phyloP scores from a whole-genome alignment of 768 basidiomycete species.

The Calocera viscosa region DNA sequence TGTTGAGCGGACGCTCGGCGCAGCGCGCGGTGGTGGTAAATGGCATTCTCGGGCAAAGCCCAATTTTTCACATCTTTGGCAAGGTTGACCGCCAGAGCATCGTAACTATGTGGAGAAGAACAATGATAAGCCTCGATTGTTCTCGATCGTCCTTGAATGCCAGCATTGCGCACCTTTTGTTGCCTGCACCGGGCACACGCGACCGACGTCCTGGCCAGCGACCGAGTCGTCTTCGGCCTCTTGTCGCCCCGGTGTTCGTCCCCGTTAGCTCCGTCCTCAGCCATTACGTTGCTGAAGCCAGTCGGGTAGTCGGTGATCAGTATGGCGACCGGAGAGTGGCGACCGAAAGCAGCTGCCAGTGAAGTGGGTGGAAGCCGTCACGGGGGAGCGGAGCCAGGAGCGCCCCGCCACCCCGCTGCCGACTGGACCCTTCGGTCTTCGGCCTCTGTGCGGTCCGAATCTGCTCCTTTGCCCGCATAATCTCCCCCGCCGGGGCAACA shows the following conservation, averaged over 20 bases:
- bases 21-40: background rate
- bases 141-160: background rate
- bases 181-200: conserved; percentile 4
- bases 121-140: background rate
- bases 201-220: background rate
- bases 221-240: background rate
- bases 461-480: too few species aligned
- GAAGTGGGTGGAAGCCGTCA: background rate
- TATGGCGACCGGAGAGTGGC: background rate
- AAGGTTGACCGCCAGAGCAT: conserved; percentile 1
- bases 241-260: background rate
- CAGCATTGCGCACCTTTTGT: background rate
- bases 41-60: background rate
- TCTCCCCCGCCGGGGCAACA: too few species aligned
- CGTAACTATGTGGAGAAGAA: background rate
- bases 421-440: background rate
- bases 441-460: background rate
- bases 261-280: background rate
- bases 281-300: background rate
- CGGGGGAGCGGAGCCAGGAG: too few species aligned
- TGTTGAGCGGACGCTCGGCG: background rate
- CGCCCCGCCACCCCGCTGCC: too few species aligned
- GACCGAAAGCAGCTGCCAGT: conserved; percentile 9
- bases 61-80: background rate
- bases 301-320: conserved; percentile 5